Base-by-base conservation (phyloP, 2,329 filamentous ascomycete species). In the Massarina eburnea region DNA sequence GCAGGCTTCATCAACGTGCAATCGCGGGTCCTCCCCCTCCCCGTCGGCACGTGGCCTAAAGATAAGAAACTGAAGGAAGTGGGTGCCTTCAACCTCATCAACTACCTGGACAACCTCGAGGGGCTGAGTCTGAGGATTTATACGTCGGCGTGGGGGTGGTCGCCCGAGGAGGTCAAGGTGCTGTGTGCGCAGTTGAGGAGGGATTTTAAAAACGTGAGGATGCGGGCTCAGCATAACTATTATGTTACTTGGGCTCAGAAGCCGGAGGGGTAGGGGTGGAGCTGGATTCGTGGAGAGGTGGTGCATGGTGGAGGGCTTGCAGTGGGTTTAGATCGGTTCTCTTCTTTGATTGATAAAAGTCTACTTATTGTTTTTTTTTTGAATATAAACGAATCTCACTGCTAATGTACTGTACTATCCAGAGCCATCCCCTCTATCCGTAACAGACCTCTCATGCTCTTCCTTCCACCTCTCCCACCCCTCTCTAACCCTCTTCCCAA, bases 61-160 rank as follows among this genome's bases (percentile, higher is more conserved):
- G 56, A 64, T 39, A 58, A 58, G 44, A 53, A 32, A 27, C 46
- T 59, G 30, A 65, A 65, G 45, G 57, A 63, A 44, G 50, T 61
- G 26, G 61, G 61, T 22, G 54, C 59, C 19, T 58, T 62, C 43
- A 55, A 63, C 45, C 38, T 61, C 1, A 47, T 62, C 30, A 54
- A 57, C 36, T 56, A 49, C 29, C 44, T 62, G 6, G 61, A 65
- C 32, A 59, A 59, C 18, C 35, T 62, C 17, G 61, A 65, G 39
- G 61, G 46, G n/a, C 47, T 62, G 14, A 54, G 51, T 2, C 37
- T 59, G 27, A 40, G 58, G 3, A 21, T 57, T 8, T 57, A 51
- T 20, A 54, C 52, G 4, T 38, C 34, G 10, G 51, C 49, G 3
- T 47, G 29, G 6, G 54, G 55, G 2, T 64, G 60, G 61, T 34